These are phyloP conservation scores for Brassica carinata DNA, from an alignment of 345 rosid genomes.

Conservation along the genomic window DNA sequence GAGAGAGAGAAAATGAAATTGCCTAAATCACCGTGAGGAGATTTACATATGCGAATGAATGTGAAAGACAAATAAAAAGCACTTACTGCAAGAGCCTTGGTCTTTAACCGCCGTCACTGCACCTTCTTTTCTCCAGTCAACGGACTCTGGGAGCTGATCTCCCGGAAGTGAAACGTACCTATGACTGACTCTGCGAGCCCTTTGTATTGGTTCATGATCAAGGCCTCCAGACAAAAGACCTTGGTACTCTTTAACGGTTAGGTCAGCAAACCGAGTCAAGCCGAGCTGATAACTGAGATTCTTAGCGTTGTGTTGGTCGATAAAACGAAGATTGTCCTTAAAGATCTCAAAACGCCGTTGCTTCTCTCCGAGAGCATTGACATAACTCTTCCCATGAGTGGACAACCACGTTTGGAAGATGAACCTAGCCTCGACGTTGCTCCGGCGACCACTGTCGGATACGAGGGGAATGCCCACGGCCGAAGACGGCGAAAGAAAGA, in stretches of 20 bases:
- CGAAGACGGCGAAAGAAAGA: constrained; percentile 45
- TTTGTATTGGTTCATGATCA: constrained; percentile 30
- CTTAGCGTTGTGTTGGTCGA: constrained; percentile 73
- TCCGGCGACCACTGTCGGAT: constrained; percentile 54
- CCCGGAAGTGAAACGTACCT: constrained; percentile 53
- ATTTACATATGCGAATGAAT: not conserved
- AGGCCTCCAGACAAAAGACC: constrained; percentile 46
- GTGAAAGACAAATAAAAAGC: not conserved
- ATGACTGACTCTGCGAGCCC: constrained; percentile 41
- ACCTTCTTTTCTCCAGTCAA: constrained; percentile 82
- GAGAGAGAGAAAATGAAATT: not conserved
- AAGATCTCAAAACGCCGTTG: constrained; percentile 66
- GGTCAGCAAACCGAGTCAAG: constrained; percentile 79
- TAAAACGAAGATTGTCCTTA: constrained; percentile 72
- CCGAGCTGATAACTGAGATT: constrained; percentile 62
- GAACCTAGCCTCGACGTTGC: constrained; percentile 57
- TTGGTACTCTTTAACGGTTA: constrained; percentile 86
- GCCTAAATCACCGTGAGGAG: not conserved
- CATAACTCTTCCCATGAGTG: constrained; percentile 61
- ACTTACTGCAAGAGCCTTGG: constrained; percentile 76
- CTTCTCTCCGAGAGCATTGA: constrained; percentile 65
- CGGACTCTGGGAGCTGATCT: constrained; percentile 58
- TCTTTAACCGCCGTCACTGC: constrained; percentile 72
- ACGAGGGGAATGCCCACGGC: constrained; percentile 64
- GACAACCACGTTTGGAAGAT: constrained; percentile 71